phyloP scores from a whole-genome alignment of 345 rosid genomes.

The Populus alba region DNA sequence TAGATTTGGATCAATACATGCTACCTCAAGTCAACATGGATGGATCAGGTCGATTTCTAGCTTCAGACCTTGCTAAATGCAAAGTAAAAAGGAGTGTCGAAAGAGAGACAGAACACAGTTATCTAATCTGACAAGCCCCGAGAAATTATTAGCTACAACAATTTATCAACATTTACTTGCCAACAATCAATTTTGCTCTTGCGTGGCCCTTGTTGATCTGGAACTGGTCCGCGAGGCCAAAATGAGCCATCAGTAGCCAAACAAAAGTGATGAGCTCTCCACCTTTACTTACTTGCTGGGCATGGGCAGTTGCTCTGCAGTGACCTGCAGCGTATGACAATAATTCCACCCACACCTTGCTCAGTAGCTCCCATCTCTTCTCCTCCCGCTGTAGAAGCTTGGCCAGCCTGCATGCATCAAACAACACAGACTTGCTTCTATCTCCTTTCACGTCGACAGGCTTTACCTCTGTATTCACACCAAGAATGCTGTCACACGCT shows the following conservation, averaged over 20 bases:
- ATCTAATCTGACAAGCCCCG: not conserved
- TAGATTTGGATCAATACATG: not conserved
- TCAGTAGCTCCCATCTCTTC: slow-evolving; percentile 49
- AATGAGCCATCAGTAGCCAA: slow-evolving; percentile 76
- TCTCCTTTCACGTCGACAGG: slow-evolving; percentile 54
- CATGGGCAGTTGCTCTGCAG: slow-evolving; percentile 51
- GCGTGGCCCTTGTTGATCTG: slow-evolving; percentile 34
- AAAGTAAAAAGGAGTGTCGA: not conserved
- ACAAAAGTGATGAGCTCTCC: slow-evolving; percentile 60
- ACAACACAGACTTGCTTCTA: slow-evolving; percentile 57
- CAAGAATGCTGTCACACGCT: slow-evolving; percentile 25
- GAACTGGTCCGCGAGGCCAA: slow-evolving; percentile 57
- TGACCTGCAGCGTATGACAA: slow-evolving; percentile 55
- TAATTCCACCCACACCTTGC: slow-evolving; percentile 65
- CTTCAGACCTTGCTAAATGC: not conserved
- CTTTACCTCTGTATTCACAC: slow-evolving; percentile 27
- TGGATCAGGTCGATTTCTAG: not conserved
- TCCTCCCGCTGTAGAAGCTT: slow-evolving; percentile 36
- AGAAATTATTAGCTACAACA: not conserved
- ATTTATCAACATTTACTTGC: not conserved
- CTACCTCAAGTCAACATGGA: not conserved
- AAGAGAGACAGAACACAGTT: not conserved
- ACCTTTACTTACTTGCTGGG: slow-evolving; percentile 58
- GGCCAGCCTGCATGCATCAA: slow-evolving; percentile 58
- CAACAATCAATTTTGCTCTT: not conserved